A percentile compares a stretch with the other conserved stretches of the same genome.
phyloP scores from a whole-genome alignment of 495 filamentous ascomycete species.

The Annulohypoxylon maeteangense region DNA sequence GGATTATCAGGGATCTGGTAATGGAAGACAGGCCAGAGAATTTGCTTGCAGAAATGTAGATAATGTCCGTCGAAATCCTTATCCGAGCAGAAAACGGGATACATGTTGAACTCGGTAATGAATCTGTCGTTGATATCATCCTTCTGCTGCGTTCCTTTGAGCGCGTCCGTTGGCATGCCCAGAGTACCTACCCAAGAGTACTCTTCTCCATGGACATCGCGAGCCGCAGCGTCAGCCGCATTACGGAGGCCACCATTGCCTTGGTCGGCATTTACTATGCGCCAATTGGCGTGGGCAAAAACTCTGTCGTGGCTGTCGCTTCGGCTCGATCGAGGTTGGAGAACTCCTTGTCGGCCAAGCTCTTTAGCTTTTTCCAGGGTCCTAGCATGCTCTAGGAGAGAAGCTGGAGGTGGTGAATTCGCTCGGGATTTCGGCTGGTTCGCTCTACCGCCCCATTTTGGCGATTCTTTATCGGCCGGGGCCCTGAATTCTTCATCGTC shows the following conservation, averaged over 20 bases:
- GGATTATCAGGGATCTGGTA: constrained; percentile 97
- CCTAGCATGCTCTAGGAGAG: constrained; percentile 70
- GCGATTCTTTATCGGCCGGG: constrained; percentile 71
- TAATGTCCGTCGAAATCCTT: constrained; percentile 93
- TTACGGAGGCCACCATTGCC: constrained; percentile 92
- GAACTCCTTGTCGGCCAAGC: constrained; percentile 58
- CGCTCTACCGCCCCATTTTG: constrained; percentile 74
- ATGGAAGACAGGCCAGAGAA: constrained; percentile 91
- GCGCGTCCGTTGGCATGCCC: constrained; percentile 88
- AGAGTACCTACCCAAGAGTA: constrained; percentile 90
- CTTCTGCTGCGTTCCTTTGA: constrained; percentile 73
- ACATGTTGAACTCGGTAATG: constrained; percentile 79
- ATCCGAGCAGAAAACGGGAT: constrained; percentile 85
- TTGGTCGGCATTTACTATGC: constrained; percentile 83
- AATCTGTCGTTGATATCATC: constrained; percentile 82
- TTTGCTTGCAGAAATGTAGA: constrained; percentile 90
- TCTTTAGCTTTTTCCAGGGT: constrained; percentile 65
- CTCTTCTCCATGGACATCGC: constrained; percentile 70
- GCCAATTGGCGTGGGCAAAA: constrained; percentile 78
- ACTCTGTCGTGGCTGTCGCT: constrained; percentile 70
- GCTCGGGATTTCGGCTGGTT: constrained; percentile 80
- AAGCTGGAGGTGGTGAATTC: constrained; percentile 73
- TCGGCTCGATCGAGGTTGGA: constrained; percentile 57
- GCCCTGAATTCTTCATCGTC: constrained; percentile 50
- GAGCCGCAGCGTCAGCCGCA: constrained; percentile 78